Evolutionary conservation across 2,329 filamentous ascomycete species (phyloP).

Genomic region (Colletotrichum endophyticum): DNA sequence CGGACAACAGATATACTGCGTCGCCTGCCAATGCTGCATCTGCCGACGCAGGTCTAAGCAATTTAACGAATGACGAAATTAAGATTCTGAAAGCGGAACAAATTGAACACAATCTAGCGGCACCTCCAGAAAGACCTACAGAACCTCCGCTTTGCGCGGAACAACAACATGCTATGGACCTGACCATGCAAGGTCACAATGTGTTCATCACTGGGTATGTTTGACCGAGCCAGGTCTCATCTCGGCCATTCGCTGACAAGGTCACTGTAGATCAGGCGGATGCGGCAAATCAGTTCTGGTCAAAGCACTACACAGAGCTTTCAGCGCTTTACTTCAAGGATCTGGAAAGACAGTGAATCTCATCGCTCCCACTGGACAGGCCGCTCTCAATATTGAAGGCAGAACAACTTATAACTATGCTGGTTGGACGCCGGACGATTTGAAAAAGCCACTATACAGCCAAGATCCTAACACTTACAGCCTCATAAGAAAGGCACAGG

Average conservation of each 20-base stretch:
- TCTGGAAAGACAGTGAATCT: constrained; percentile 33
- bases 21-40: too few relatives aligned
- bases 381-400: constrained; percentile 62
- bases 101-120: too few relatives aligned
- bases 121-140: not conserved
- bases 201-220: not conserved
- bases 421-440: constrained; percentile 50
- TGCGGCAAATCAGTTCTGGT: constrained; percentile 3
- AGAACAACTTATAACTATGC: constrained; percentile 62
- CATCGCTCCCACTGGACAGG: constrained; percentile 41
- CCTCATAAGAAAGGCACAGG: not conserved
- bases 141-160: not conserved
- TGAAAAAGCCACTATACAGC: not conserved
- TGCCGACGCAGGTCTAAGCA: too few relatives aligned
- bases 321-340: not conserved
- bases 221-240: too few relatives aligned
- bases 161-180: constrained; percentile 22
- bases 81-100: too few relatives aligned
- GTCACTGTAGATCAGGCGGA: not conserved
- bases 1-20: too few relatives aligned
- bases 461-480: too few relatives aligned
- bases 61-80: too few relatives aligned
- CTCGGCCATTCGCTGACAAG: not conserved
- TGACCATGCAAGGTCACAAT: not conserved
- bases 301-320: not conserved